Conservation (phyloP, 257 asterid species). For the Forsythia viridissima region DNA sequence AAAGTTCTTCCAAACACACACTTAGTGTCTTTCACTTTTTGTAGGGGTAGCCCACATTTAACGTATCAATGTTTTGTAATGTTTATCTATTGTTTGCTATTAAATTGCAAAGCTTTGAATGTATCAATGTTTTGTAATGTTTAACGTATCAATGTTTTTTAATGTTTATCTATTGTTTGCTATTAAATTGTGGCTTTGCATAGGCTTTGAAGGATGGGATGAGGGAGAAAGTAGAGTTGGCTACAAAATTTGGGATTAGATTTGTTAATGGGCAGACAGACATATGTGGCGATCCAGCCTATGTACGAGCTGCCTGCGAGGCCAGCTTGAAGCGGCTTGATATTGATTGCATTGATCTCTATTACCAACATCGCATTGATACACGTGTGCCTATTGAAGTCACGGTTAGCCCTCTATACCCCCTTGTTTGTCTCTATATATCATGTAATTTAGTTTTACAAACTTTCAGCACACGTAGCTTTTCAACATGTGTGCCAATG, state of each 20-base stretch:
- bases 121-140: too few species aligned
- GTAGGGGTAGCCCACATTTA: not conserved
- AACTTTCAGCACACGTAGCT: not conserved
- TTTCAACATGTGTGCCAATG: not conserved
- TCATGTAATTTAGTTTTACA: not conserved
- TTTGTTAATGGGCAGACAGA: conserved; percentile 17
- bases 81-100: not conserved
- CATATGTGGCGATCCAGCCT: conserved; percentile 39
- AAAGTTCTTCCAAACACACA: too few species aligned
- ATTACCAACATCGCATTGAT: conserved; percentile 47
- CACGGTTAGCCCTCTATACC: conserved; percentile 30
- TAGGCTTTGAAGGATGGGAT: conserved; percentile 45
- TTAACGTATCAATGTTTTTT: not conserved
- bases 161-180: not conserved
- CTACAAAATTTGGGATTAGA: conserved; percentile 41
- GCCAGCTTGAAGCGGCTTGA: conserved; percentile 49
- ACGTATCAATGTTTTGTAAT: not conserved
- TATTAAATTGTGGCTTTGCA: not conserved
- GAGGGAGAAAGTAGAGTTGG: conserved; percentile 41
- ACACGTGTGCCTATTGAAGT: conserved; percentile 45
- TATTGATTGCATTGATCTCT: conserved; percentile 44
- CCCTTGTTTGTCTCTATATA: not conserved
- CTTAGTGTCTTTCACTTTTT: not conserved
- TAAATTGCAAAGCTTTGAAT: too few species aligned
- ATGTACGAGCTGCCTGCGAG: conserved; percentile 43